Evolutionary conservation across 768 basidiomycete genomes (phyloP).

Genomic region (Solioccasus polychromus): DNA sequence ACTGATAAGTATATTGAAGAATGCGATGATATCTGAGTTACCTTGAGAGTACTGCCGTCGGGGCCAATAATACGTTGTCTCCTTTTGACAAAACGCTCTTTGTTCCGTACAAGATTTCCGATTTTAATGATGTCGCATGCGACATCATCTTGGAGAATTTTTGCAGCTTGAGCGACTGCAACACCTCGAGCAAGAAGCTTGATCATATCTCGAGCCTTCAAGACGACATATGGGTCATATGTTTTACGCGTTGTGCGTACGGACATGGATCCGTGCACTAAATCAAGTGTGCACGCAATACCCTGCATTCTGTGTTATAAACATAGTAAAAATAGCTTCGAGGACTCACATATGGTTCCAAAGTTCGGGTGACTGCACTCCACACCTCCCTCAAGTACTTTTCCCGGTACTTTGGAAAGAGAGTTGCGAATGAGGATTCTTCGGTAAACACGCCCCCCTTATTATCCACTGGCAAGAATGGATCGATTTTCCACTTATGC

Average conservation of each 20-base stretch:
- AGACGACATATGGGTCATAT: slow-evolving; percentile 92
- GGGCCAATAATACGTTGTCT: slow-evolving; percentile 97
- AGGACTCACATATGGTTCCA: slow-evolving; percentile 70
- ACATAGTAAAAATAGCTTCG: slow-evolving; percentile 13
- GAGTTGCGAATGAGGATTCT: slow-evolving; percentile 96
- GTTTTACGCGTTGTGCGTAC: slow-evolving; percentile 97
- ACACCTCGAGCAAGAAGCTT: slow-evolving; percentile 95
- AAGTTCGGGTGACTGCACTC: slow-evolving; percentile 81
- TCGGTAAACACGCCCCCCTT: slow-evolving; percentile 83
- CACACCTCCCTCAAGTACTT: slow-evolving; percentile 94
- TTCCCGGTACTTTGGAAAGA: slow-evolving; percentile 98
- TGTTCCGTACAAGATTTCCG: slow-evolving; percentile 89
- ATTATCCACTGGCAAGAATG: slow-evolving; percentile 73
- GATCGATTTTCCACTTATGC: slow-evolving; percentile 81
- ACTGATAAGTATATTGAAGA: slow-evolving; percentile 1
- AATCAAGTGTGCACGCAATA: slow-evolving; percentile 85
- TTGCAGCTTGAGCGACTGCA: slow-evolving; percentile 77
- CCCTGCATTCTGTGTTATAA: slow-evolving; percentile 48
- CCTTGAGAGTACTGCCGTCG: slow-evolving; percentile 96
- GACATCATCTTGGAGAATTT: slow-evolving; percentile 83
- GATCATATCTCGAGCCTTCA: slow-evolving; percentile 94
- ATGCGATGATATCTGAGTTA: slow-evolving; percentile 26
- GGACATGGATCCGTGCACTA: slow-evolving; percentile 96
- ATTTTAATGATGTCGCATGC: slow-evolving; percentile 99
- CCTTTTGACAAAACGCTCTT: slow-evolving; percentile 94